A percentile compares a stretch with the other conserved stretches of the same genome.
phyloP scores from a whole-genome alignment of 805 yeast species.

The Cyberlindnera xishuangbannaensis region DNA sequence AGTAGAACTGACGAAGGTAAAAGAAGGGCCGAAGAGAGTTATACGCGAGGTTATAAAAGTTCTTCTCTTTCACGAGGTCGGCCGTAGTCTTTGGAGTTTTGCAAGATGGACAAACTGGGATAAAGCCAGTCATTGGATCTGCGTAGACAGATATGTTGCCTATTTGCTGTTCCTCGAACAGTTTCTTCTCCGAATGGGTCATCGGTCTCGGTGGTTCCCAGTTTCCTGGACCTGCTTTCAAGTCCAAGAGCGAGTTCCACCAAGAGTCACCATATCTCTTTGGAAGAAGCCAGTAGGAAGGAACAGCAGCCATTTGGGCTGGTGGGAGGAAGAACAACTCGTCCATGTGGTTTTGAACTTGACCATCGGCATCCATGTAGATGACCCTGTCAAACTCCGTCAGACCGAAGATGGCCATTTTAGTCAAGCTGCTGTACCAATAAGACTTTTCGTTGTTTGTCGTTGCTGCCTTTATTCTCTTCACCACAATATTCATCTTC shows the following conservation, averaged over 20 bases:
- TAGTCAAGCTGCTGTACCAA: slow-evolving; percentile 52
- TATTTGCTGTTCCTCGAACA: slow-evolving; percentile 47
- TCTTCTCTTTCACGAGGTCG: slow-evolving; percentile 3
- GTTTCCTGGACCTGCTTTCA: slow-evolving; percentile 4
- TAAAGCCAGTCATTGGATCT: neutral
- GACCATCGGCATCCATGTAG: slow-evolving; percentile 54
- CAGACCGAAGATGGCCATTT: slow-evolving; percentile 45
- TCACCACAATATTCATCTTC: slow-evolving; percentile 12
- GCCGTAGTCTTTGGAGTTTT: too few relatives aligned
- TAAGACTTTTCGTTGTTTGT: neutral
- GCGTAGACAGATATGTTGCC: slow-evolving; percentile 22
- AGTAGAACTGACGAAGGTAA: slow-evolving; percentile 25
- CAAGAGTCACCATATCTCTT: slow-evolving; percentile 19
- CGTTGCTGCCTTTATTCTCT: slow-evolving; percentile 2
- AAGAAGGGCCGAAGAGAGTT: slow-evolving; percentile 32
- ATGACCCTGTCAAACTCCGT: slow-evolving; percentile 46
- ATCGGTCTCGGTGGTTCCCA: slow-evolving; percentile 20
- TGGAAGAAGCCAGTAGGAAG: slow-evolving; percentile 36
- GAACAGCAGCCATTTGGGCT: slow-evolving; percentile 40
- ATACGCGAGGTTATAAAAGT: slow-evolving; percentile 28
- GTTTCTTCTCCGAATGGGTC: slow-evolving; percentile 25
- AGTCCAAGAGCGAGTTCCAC: slow-evolving; percentile 5
- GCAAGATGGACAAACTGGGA: too few relatives aligned
- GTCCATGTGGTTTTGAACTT: slow-evolving; percentile 37
- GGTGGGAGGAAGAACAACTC: slow-evolving; percentile 47